Evolutionary conservation across 805 yeast genomes (phyloP), one percentile per base, ranked within the genome.

Genomic region (Candida xiaguanensis): DNA sequence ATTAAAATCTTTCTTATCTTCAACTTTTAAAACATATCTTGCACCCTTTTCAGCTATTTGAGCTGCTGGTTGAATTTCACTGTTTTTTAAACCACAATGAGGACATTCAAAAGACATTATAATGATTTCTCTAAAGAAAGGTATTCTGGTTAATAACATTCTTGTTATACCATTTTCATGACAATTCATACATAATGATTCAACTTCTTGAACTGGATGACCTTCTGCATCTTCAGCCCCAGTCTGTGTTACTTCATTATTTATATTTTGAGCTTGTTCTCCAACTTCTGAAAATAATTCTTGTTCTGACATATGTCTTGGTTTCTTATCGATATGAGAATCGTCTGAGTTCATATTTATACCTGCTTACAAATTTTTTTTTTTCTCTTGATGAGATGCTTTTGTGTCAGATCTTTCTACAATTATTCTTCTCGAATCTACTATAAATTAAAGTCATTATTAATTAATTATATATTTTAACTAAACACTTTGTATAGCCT

Each of bases 181-280:
- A 63, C 99, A 93, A 70, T 86, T 87, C 96, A 93, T 90, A 69
- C 99, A 93, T 28, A 93, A 66, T 7, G 97, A 88, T 57, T 91
- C 91, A 46, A 93, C 78, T 60, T 93, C 98, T 59, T 90, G 97
- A 14, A 93, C 95, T 2, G 96, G 95, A 50, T 88, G 93, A 4
- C 96, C 96, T 59, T 80, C 82, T 8, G 84, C 82, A 58, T 88
- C 96, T 4, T 66, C 66, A 17, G 90, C 91, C 16, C 93, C 95
- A 1, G 95, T 85, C 26, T 73, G 63, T 41, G 69, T 71, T 32
- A 84, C 70, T 18, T 75, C 82, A 31, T 66, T 67, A 46, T 32
- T 36, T 27, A 49, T 40, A 27, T 46, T 42, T 20, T 48, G 40
- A n/a, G 56, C 74, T 45, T 69, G 74, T 5, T 67, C 70, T 11